Base-by-base conservation (phyloP, 352 stramenopile species). In the Globisporangium cylindrosporum region DNA sequence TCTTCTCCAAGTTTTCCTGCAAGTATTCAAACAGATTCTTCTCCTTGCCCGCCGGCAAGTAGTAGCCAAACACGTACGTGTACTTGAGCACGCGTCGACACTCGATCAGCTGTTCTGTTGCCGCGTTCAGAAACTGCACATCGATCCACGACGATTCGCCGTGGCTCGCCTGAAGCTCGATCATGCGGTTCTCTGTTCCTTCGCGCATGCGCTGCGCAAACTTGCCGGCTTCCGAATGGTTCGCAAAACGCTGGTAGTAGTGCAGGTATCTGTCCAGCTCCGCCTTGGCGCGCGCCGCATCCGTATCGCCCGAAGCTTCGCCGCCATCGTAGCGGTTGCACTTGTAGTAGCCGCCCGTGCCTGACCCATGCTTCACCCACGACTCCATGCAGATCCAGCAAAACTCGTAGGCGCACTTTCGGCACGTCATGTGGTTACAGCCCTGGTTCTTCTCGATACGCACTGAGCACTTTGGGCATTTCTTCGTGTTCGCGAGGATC, bases 401-500 rank as follows among this genome's bases (percentile, higher is more conserved):
- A 75, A 99, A 99, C 71, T 99, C 97, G 77, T 97, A 92, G 46
- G 74, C 87, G 71, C 88, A 96, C 68, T 85, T 93, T 71, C 85
- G 86, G 75, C 97, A 99, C 25, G 90, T 98, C 95, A 99, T 99
- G 88, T 99, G 98, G 80, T 99, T 99, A 82, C 98, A 99, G 25
- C 98, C 98, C 71, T 99, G 97, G 78, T 99, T 99, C 82, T 99
- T 99, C 80, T 99, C 97, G 76, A 99, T 99, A 60, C 97, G 92
- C 68, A 97, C 97, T 24, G 87, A 88, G 80, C 98, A 99, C 78
- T 99, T 99, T 12, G 98, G 98, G 80, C 98, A 99, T 64, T 97
- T 97, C 84, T 99, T 99, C 41, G 98, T 99, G 84, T 99, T 99
- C 38, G 97, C 97, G 10, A 99, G 74, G 59, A 99, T 99, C 98